Conservation (phyloP, 148 eudicot genomes). For the Rhododendron simsii region DNA sequence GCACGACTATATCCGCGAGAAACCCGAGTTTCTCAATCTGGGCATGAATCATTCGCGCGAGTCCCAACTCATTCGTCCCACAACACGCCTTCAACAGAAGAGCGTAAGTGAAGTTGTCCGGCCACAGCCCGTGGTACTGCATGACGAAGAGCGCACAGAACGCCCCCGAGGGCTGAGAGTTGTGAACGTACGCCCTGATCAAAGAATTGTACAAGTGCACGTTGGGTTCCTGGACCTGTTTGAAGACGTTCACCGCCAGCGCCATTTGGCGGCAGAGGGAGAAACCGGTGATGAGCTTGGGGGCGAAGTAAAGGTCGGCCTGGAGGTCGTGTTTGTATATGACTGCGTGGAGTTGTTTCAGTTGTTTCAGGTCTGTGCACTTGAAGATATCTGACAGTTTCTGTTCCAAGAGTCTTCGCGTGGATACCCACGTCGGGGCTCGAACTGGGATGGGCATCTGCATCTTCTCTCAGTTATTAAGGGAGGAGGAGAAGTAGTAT, state of each 20-base stretch:
- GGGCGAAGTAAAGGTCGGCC: constrained; percentile 43
- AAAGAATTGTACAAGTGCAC: constrained; percentile 59
- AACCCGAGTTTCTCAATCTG: constrained; percentile 59
- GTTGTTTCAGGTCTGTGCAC: constrained; percentile 47
- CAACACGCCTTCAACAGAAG: constrained; percentile 54
- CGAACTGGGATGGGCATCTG: constrained; percentile 37
- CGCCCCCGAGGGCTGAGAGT: constrained; percentile 38
- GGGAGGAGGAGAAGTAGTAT: not conserved
- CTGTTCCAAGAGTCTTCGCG: constrained; percentile 63
- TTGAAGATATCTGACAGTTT: constrained; percentile 60
- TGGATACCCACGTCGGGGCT: constrained; percentile 65
- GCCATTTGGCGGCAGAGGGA: constrained; percentile 48
- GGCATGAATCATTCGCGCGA: constrained; percentile 64
- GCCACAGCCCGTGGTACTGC: constrained; percentile 37
- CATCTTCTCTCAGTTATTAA: constrained; percentile 20
- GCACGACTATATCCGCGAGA: constrained; percentile 57
- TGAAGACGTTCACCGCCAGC: constrained; percentile 46
- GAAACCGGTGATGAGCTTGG: constrained; percentile 64
- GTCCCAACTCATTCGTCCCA: constrained; percentile 26
- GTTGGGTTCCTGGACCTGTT: constrained; percentile 53
- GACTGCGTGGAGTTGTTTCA: constrained; percentile 69
- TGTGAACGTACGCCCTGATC: constrained; percentile 50
- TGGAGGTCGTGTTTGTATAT: constrained; percentile 63
- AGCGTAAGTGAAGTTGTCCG: constrained; percentile 73
- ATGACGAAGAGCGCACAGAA: constrained; percentile 43